Base-by-base conservation (phyloP, 345 rosid genomes). In the Lenwebbia sp. region DNA sequence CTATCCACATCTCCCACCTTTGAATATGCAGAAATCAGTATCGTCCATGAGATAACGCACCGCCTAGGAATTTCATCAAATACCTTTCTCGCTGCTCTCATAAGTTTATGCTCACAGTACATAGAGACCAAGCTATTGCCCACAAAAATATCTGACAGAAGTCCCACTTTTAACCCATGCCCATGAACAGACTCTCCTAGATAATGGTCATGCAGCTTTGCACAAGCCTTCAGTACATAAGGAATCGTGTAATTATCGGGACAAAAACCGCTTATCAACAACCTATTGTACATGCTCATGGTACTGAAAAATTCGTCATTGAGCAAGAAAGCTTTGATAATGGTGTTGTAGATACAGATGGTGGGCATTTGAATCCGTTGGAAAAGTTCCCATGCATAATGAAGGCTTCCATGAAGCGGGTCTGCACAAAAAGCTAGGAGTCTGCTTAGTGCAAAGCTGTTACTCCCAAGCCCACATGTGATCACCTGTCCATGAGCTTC, bases 201-300 rank as follows among this genome's bases (percentile, higher is more conserved):
- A 65, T 26, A 50, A 50, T 33, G 82, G 86, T 52, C 86, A 12
- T 70, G 88, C 85, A 91, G 70, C 90, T 85, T 91, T 33, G 87
- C 85, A 87, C 95, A 89, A 62, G 93, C 91, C 88, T 89, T 88
- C 53, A 93, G 84, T 51, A 89, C 85, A 82, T 89, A 93, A 84
- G 93, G 93, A 37, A 92, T 87, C 4, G 95, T 92, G 88, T 91
- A 93, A 85, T 86, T 84, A 85, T 91, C 93, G 1, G 93, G 95
- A 60, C 26, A 84, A 83, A 90, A 83, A 44, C 88, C 89, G 30
- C 84, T 78, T 7, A 25, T 47, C 86, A 91, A 87, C 88, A 92
- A 62, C 81, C 50, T 37, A 58, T 51, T 85, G 86, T 87, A 91
- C 33, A 92, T 53, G 44, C 70, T 12, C 52, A 92, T 82, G 56